phyloP scores from a whole-genome alignment of 441 rosid genomes.

The Jatropha podagrica region DNA sequence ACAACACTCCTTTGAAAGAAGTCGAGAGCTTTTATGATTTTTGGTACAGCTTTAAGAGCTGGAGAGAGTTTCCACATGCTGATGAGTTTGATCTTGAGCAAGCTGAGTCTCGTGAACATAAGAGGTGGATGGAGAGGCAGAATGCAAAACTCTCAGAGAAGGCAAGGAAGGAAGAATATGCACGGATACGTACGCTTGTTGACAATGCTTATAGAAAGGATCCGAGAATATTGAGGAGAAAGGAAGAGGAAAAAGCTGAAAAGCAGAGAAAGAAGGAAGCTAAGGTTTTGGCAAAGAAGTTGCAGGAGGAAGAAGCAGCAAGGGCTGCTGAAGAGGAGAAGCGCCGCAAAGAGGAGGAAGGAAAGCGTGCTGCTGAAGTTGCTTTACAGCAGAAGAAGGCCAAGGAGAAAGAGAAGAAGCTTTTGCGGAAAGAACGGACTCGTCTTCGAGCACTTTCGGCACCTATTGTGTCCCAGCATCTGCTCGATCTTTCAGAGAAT shows the following conservation, averaged over 20 bases:
- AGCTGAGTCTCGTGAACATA: constrained; percentile 95
- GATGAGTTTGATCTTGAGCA: constrained; percentile 96
- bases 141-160: constrained; percentile 81
- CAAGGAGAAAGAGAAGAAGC: constrained; percentile 93
- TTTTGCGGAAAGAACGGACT: constrained; percentile 78
- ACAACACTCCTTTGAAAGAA: constrained; percentile 57
- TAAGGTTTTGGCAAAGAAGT: constrained; percentile 71
- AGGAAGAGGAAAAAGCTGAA: constrained; percentile 87
- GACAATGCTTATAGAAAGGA: constrained; percentile 92
- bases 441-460: constrained; percentile 86
- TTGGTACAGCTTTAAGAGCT: constrained; percentile 90
- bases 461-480: constrained; percentile 46
- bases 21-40: constrained; percentile 83
- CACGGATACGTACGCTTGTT: constrained; percentile 74
- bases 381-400: constrained; percentile 76
- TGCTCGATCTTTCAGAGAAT: constrained; percentile 61
- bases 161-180: constrained; percentile 95
- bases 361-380: constrained; percentile 76
- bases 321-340: constrained; percentile 86
- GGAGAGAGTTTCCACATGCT: constrained; percentile 99
- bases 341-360: constrained; percentile 76
- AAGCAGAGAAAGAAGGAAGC: constrained; percentile 87
- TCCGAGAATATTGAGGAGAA: constrained; percentile 78
- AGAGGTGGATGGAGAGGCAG: constrained; percentile 99
- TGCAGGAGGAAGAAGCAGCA: constrained; percentile 88